Base-by-base conservation (phyloP, 805 yeast species). In the Monosporozyma siamensis region DNA sequence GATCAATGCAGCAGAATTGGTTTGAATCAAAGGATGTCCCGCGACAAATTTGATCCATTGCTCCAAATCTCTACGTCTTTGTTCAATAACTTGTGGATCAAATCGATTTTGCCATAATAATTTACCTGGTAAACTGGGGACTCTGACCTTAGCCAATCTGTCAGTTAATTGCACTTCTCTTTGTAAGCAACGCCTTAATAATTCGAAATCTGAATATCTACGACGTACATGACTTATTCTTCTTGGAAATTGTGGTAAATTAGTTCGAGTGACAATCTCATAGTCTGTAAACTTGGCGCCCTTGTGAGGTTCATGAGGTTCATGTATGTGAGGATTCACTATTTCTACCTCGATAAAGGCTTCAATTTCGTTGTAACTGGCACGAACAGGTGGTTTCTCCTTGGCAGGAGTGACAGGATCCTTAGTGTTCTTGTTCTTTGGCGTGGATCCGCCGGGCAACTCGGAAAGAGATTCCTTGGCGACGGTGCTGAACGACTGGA, bases 41-140 rank as follows among this genome's bases (percentile, higher is more conserved):
- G 94, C 92, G 15, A 89, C 95, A 14, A 77, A 70, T 35, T 68
- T 70, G 32, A 92, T 60, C 64, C 94, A 90, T 55, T 76, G 75
- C 61, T 88, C 95, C 37, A 90, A 68, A 0, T 95, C 97, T 50
- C 74, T 75, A 44, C 95, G 68, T 54, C 98, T 72, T 40, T 78
- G 79, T 55, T 86, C 95, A 44, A 92, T 88, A 45, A 82, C 80
- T 34, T 83, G 80, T 46, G 85, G 92, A 46, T 78, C 77, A 61
- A 89, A 89, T 48, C 90, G 72, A 60, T 82, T 82, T 22, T 73
- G 67, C 40, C 80, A 61, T 42, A 77, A 66, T 30, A 84, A 81
- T 60, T 90, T 92, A n/a, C 95, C 95, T 0, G 98, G 98, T 38
- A 90, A 69, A 36, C 78, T 74, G 2, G 97, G 97, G 23, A 92